Conservation (phyloP, 768 basidiomycete species). For the Kwoniella pini region DNA sequence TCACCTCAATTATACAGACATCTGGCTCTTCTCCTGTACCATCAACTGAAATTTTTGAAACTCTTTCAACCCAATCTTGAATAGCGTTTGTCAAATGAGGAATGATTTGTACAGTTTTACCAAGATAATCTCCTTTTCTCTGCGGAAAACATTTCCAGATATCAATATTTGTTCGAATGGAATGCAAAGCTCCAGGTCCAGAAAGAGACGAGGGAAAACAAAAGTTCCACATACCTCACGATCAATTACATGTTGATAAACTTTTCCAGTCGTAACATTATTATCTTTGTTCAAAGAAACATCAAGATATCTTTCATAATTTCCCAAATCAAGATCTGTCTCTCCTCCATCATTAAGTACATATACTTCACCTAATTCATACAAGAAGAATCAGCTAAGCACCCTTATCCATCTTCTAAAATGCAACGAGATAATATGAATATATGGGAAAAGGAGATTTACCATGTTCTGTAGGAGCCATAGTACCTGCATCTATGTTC, state of each 20-base stretch:
- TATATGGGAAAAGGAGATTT: slow-evolving; percentile 49
- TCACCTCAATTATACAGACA: slow-evolving; percentile 94
- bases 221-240: slow-evolving; percentile 69
- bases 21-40: slow-evolving; percentile 90
- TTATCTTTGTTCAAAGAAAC: slow-evolving; percentile 92
- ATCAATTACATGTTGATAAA: slow-evolving; percentile 94
- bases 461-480: slow-evolving; percentile 98
- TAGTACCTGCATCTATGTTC: slow-evolving; percentile 99
- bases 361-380: slow-evolving; percentile 80
- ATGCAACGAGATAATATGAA: background rate
- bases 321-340: slow-evolving; percentile 95
- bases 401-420: too few relatives aligned
- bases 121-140: slow-evolving; percentile 70
- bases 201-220: background rate
- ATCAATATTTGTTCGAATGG: background rate
- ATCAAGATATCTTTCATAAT: slow-evolving; percentile 97
- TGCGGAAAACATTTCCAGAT: slow-evolving; percentile 22
- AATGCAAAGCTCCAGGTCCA: background rate
- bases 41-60: slow-evolving; percentile 91
- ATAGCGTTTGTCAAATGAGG: slow-evolving; percentile 96
- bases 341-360: slow-evolving; percentile 98
- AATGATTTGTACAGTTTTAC: slow-evolving; percentile 96
- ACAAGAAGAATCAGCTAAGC: too few relatives aligned
- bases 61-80: slow-evolving; percentile 97
- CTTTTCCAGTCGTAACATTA: slow-evolving; percentile 98